phyloP scores from a whole-genome alignment of 441 rosid species.

The Kokia cookei region DNA sequence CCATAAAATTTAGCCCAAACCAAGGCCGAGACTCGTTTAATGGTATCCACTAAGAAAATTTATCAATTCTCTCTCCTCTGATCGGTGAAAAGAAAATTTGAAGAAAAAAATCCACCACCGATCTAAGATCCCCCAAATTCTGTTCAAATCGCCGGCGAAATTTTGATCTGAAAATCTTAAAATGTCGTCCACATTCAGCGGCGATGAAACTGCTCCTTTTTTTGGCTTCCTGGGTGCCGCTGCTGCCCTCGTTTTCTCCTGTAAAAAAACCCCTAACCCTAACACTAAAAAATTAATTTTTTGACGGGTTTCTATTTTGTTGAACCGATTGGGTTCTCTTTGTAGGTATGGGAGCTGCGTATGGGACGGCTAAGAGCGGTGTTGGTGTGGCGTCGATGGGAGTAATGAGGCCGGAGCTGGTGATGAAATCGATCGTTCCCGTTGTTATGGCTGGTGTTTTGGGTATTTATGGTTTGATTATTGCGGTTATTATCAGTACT shows the following conservation, averaged over 20 bases:
- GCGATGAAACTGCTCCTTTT: slow-evolving; percentile 72
- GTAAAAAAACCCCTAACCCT: slow-evolving; percentile 20
- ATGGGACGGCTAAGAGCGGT: slow-evolving; percentile 58
- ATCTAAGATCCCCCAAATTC: not conserved
- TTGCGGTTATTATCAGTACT: slow-evolving; percentile 64
- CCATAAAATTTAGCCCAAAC: not conserved
- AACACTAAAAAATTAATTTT: not conserved
- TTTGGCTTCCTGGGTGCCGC: slow-evolving; percentile 64
- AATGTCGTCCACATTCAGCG: slow-evolving; percentile 54
- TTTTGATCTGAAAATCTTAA: not conserved
- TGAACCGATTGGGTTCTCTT: slow-evolving; percentile 1
- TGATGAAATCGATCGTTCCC: slow-evolving; percentile 67
- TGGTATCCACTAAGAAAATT: not conserved
- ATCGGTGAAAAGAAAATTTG: not conserved
- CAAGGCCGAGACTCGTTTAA: not conserved
- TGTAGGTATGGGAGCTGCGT: slow-evolving; percentile 70
- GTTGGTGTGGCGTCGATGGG: slow-evolving; percentile 72
- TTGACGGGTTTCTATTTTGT: not conserved
- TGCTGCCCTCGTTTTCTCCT: slow-evolving; percentile 70
- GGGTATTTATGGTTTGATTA: slow-evolving; percentile 63
- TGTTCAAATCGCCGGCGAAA: not conserved
- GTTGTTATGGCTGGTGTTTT: slow-evolving; percentile 71
- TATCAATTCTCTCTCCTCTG: not conserved
- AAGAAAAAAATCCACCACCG: not conserved
- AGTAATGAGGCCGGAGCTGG: slow-evolving; percentile 65